These are phyloP conservation scores for Penicillium occitanis DNA, from an alignment of 2,329 filamentous ascomycete genomes.

Conservation along the genomic window DNA sequence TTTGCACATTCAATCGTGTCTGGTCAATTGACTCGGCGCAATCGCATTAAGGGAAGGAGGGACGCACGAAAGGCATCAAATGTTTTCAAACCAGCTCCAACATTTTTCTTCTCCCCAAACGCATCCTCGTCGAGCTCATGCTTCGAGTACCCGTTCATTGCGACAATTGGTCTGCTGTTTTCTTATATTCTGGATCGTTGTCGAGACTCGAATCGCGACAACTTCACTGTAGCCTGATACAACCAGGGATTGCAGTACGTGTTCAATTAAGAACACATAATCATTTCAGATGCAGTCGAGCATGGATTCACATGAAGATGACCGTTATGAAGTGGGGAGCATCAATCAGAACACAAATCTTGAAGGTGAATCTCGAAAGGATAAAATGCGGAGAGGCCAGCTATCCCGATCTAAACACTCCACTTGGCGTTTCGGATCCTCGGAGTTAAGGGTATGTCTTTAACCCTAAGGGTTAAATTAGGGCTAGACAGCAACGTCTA, in stretches of 20 bases:
- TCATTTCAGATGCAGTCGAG: not conserved
- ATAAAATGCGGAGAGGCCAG: conserved; percentile 23
- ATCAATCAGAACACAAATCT: not conserved
- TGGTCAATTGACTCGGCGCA: not conserved
- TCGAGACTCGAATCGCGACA: conserved; percentile 18
- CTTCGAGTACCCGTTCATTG: conserved; percentile 78
- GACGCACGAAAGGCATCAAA: conserved; percentile 97
- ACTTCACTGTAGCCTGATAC: conserved; percentile 28
- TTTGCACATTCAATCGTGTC: not conserved
- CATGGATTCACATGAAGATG: not conserved
- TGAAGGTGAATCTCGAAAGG: not conserved
- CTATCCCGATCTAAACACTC: conserved; percentile 19
- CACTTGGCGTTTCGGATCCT: conserved; percentile 4
- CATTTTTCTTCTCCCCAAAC: conserved; percentile 70
- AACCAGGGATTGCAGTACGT: conserved; percentile 21
- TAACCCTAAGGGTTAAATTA: not conserved
- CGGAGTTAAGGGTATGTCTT: not conserved
- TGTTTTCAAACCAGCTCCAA: conserved; percentile 63
- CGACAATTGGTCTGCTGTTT: conserved; percentile 21
- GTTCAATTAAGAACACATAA: conserved; percentile 17
- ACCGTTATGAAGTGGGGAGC: too few species aligned
- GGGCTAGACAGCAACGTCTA: not conserved
- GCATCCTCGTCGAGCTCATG: conserved; percentile 71
- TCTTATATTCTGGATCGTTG: not conserved
- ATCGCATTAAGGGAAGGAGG: not conserved